phyloP scores from a whole-genome alignment of 2,329 filamentous ascomycete species.

The Diaporthe eres region DNA sequence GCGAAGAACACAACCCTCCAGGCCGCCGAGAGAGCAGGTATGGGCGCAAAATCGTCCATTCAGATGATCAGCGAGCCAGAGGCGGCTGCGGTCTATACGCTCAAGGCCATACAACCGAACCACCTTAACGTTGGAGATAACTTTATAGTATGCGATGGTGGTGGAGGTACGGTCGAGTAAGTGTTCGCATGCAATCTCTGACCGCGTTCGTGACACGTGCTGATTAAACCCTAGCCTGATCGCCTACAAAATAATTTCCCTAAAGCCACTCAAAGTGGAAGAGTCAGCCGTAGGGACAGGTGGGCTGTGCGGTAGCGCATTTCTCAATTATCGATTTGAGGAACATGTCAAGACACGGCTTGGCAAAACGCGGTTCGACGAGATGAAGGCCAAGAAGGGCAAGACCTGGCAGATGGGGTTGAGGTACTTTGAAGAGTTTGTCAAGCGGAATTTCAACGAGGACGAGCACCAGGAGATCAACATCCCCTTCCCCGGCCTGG shows the following conservation, averaged over 20 bases:
- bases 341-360: constrained; percentile 80
- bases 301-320: constrained; percentile 82
- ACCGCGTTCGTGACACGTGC: constrained; percentile 1
- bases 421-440: constrained; percentile 86
- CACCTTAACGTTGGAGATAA: constrained; percentile 78
- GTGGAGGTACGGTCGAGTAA: constrained; percentile 77
- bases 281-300: constrained; percentile 86
- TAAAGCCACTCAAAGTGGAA: constrained; percentile 80
- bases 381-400: constrained; percentile 83
- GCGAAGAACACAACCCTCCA: constrained; percentile 87
- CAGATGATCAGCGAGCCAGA: constrained; percentile 87
- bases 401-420: constrained; percentile 87
- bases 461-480: constrained; percentile 84
- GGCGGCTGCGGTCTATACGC: constrained; percentile 83
- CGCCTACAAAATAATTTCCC: constrained; percentile 83
- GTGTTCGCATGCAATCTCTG: constrained; percentile 46
- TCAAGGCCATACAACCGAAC: constrained; percentile 84
- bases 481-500: constrained; percentile 82
- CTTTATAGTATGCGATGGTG: constrained; percentile 74
- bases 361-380: constrained; percentile 76
- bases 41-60: constrained; percentile 78
- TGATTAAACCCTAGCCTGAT: constrained; percentile 68
- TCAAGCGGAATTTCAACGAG: constrained; percentile 87
- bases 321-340: constrained; percentile 85
- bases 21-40: constrained; percentile 83